A percentile compares a stretch with the other conserved stretches of the same genome.
These are phyloP conservation scores for Ophiocordyceps robertsii DNA, from an alignment of 2,329 filamentous ascomycete genomes.

Conservation along the genomic window DNA sequence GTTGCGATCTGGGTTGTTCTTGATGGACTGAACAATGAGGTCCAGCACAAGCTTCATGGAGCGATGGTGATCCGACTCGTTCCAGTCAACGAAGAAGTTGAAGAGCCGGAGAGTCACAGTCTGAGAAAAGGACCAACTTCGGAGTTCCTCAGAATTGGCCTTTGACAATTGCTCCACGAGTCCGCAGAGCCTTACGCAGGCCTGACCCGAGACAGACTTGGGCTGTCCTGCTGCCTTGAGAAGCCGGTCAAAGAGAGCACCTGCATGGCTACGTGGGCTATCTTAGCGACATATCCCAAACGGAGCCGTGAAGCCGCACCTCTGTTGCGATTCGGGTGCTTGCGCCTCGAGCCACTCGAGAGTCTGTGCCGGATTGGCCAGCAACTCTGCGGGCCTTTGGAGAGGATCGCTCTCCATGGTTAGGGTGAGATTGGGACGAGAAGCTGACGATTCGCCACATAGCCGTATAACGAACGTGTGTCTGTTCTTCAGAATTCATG, in stretches of 20 bases:
- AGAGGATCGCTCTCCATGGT: conserved; percentile 8
- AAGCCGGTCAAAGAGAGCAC: conserved; percentile 32
- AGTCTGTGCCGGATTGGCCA: conserved; percentile 22
- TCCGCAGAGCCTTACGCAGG: conserved; percentile 44
- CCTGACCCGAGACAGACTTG: conserved; percentile 40
- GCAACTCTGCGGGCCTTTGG: conserved; percentile 16
- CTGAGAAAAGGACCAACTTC: conserved; percentile 36
- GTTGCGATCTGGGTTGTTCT: conserved; percentile 31
- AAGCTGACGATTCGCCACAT: conserved; percentile 1
- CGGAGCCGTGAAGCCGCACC: conserved; percentile 6
- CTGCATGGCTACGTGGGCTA: conserved; percentile 14
- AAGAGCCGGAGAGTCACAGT: conserved; percentile 37
- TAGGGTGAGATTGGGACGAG: neutral
- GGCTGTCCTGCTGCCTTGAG: conserved; percentile 37
- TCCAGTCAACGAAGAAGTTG: conserved; percentile 53
- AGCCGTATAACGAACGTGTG: neutral
- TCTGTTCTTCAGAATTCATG: neutral
- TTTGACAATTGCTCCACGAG: conserved; percentile 47
- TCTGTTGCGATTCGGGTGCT: conserved; percentile 16
- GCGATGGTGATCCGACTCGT: conserved; percentile 50
- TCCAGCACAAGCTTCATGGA: conserved; percentile 51
- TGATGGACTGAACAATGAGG: conserved; percentile 36
- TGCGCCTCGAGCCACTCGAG: conserved; percentile 30
- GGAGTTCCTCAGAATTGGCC: conserved; percentile 28
- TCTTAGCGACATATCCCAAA: conserved; percentile 1